Conservation (phyloP, 331 rosid genomes). For the Cucumis variabilis region DNA sequence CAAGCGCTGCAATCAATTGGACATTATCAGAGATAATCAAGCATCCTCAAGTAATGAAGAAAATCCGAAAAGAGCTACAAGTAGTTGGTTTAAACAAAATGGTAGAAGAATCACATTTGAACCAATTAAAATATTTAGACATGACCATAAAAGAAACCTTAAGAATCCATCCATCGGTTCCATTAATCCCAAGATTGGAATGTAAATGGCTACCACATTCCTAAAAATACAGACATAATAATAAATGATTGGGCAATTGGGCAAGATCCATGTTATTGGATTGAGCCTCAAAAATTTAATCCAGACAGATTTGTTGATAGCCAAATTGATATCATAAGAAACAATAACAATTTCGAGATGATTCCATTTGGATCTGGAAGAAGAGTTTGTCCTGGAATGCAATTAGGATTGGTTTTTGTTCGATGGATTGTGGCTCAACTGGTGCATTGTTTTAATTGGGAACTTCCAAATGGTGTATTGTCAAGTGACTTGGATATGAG, state of each 20-base stretch:
- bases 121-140: not conserved
- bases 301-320: conserved; percentile 59
- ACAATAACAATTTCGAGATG: conserved; percentile 35
- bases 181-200: conserved; percentile 57
- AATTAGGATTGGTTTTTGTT: conserved; percentile 44
- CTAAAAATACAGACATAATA: conserved; percentile 46
- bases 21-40: conserved; percentile 48
- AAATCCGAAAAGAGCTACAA: conserved; percentile 24
- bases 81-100: conserved; percentile 29
- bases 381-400: conserved; percentile 14
- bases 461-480: conserved; percentile 43
- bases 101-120: not conserved
- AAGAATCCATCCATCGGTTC: conserved; percentile 60
- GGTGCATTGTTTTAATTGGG: conserved; percentile 70
- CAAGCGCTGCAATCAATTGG: conserved; percentile 58
- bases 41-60: conserved; percentile 57
- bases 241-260: conserved; percentile 63
- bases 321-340: conserved; percentile 9
- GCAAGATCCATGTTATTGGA: conserved; percentile 55
- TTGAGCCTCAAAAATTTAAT: conserved; percentile 45
- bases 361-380: conserved; percentile 66
- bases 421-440: conserved; percentile 54
- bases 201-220: conserved; percentile 54
- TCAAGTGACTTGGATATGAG: not conserved
- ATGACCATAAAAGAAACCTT: conserved; percentile 47